Evolutionary conservation across 345 rosid species (phyloP).

Genomic region (Citrus sp.): DNA sequence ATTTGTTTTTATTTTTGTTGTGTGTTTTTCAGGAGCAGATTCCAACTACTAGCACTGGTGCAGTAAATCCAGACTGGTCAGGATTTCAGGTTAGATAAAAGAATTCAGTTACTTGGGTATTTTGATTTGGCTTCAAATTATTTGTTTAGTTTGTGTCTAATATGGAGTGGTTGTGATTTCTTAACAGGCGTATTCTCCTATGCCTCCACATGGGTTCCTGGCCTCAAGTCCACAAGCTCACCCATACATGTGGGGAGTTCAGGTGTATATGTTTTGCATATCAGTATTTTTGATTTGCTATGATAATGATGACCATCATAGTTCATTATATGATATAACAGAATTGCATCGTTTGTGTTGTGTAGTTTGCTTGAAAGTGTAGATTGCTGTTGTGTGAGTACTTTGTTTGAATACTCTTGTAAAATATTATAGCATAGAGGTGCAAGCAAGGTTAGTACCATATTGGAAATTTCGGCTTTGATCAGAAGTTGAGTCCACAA

Average conservation of each 20-base stretch:
- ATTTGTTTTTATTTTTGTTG: background rate
- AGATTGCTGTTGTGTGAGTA: no score
- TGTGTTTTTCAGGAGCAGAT: slow-evolving; percentile 61
- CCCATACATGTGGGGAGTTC: slow-evolving; percentile 99
- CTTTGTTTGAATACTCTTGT: no score
- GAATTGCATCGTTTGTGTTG: no score
- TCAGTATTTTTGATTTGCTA: background rate
- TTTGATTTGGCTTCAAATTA: slow-evolving; percentile 12
- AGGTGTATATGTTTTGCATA: slow-evolving; percentile 45
- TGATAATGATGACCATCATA: no score
- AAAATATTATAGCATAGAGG: no score
- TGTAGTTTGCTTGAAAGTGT: no score
- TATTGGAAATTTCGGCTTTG: no score
- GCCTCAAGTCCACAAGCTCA: slow-evolving; percentile 98
- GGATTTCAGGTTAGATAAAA: slow-evolving; percentile 78
- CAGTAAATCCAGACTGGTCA: slow-evolving; percentile 88
- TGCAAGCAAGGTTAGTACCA: no score
- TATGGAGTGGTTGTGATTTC: slow-evolving; percentile 15
- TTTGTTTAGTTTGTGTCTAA: slow-evolving; percentile 10
- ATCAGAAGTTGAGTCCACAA: no score
- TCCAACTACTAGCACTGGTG: slow-evolving; percentile 47
- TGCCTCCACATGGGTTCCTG: slow-evolving; percentile 93
- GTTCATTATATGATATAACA: no score
- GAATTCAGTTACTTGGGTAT: background rate
- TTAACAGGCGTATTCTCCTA: slow-evolving; percentile 81